Evolutionary conservation across 257 asterid species (phyloP), one percentile per base, ranked within the genome.

Genomic region (Fraxinus quadrangulata): DNA sequence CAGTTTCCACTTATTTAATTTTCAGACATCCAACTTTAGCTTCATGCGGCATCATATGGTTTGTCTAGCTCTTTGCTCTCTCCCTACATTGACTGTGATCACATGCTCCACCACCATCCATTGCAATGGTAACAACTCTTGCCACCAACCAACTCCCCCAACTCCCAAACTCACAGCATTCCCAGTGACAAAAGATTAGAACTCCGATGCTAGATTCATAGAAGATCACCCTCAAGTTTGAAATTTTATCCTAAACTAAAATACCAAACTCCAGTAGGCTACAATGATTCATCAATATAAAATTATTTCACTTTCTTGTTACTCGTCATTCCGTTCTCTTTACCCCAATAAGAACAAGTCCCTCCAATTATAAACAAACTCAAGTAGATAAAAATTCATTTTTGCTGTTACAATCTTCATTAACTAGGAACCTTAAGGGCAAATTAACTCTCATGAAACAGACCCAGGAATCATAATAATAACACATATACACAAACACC

Each of bases 341-440:
- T 39, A 42, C 12, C 28, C 51, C 71, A 42, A 31, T 31, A 54
- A 21, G 33, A 70, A 71, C 67, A 77, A 67, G 8, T 42, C 40
- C 71, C 19, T 19, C 65, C 54, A 45, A 28, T n/a, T 83, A 39
- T 71, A 77, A 19, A 37, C 11, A 30, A 66, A 76, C 59, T 17
- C 28, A 65, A 72, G 63, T 47, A 47, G 2, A 34, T 54, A 37
- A 51, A 30, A 6, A 31, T 49, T 13, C 2, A 24, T 72, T 34
- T 28, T 19, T 72, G 8, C 21, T 21, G 45, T 49, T 42, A 63
- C n/a, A 23, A 40, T 8, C 7, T 63, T 28, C 39, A 79, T 75
- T 5, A 74, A 71, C 72, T 16, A 39, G 12, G 19, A 71, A 77
- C 76, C 76, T 14, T 67, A 16, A 65, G 24, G 49, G 37, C 14